A percentile compares a stretch with the other conserved stretches of the same genome.
Evolutionary conservation across 1,284 basidiomycete species (phyloP).

Genomic region (Ustilago curta): DNA sequence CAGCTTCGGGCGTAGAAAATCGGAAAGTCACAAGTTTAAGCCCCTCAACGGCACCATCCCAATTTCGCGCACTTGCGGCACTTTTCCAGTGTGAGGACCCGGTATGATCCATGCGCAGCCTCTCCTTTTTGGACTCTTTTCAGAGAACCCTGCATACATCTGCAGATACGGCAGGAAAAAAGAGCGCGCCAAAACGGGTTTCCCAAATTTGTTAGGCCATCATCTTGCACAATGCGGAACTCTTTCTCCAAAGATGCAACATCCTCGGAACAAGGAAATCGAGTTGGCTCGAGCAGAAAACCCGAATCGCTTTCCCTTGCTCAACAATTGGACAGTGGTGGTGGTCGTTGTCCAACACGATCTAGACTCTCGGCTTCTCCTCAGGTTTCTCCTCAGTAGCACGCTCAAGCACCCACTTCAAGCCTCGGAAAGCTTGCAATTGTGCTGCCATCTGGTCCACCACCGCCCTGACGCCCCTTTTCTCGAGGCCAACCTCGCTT

Average conservation of each 20-base stretch:
- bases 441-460: not conserved
- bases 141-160: constrained; percentile 30
- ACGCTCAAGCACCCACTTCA: not conserved
- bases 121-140: constrained; percentile 8
- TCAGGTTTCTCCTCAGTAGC: not conserved
- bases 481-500: not conserved
- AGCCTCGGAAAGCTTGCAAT: not conserved
- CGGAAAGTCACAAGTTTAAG: constrained; percentile 1
- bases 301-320: not conserved
- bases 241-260: not conserved
- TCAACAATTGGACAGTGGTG: too few relatives aligned
- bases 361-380: not conserved
- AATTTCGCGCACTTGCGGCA: not conserved
- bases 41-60: not conserved
- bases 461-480: too few relatives aligned
- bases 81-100: constrained; percentile 4
- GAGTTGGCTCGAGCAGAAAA: not conserved
- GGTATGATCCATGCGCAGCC: not conserved
- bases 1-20: constrained; percentile 8
- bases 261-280: constrained; percentile 10
- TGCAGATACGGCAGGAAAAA: not conserved
- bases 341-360: not conserved
- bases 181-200: not conserved
- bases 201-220: too few relatives aligned
- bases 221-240: too few relatives aligned